Evolutionary conservation across 768 basidiomycete species (phyloP).

Genomic region (Kwoniella mangroviensis): DNA sequence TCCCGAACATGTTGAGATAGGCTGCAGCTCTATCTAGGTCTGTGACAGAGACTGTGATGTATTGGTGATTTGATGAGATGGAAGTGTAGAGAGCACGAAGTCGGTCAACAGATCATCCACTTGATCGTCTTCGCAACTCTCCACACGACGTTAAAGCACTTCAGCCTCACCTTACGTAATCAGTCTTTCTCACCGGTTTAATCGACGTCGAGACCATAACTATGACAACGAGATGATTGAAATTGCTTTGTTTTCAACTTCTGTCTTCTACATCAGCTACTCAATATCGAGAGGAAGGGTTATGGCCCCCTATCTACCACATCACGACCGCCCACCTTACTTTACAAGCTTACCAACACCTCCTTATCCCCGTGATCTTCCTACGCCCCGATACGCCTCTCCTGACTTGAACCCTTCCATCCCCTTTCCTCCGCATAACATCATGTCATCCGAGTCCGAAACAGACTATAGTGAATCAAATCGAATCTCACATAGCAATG

Average conservation of each 20-base stretch:
- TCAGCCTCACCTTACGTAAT: too few relatives aligned
- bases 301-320: conserved; percentile 33
- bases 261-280: background rate
- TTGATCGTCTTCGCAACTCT: background rate
- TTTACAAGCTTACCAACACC: conserved; percentile 30
- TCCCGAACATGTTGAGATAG: conserved; percentile 24
- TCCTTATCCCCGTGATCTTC: background rate
- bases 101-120: too few relatives aligned
- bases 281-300: background rate
- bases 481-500: background rate
- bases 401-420: conserved; percentile 40
- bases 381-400: conserved; percentile 46
- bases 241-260: background rate
- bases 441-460: conserved; percentile 30
- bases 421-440: conserved; percentile 18
- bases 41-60: background rate
- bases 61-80: too few relatives aligned
- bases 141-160: background rate
- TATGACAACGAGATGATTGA: too few relatives aligned
- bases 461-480: conserved; percentile 2
- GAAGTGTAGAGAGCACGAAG: too few relatives aligned
- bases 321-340: conserved; percentile 46
- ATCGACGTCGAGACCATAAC: too few relatives aligned
- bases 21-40: background rate
- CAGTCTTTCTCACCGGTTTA: too few relatives aligned